phyloP scores from a whole-genome alignment of 768 basidiomycete genomes.

The Russula ochroleuca region DNA sequence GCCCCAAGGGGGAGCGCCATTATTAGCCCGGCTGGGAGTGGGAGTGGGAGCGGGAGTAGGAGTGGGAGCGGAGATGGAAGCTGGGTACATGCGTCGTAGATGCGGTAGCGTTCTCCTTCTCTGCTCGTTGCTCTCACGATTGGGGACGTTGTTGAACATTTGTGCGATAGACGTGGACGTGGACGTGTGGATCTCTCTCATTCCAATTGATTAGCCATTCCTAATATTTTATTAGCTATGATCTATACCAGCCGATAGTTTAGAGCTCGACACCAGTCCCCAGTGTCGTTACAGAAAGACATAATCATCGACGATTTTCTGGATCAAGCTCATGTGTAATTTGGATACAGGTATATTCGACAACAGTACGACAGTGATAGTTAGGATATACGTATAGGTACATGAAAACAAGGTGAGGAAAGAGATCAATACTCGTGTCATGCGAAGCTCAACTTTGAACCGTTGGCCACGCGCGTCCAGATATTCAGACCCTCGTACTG shows the following conservation, averaged over 20 bases:
- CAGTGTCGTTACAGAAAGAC: not conserved
- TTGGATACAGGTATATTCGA: slow-evolving; percentile 19
- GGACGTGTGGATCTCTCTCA: slow-evolving; percentile 1
- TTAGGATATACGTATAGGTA: slow-evolving; percentile 9
- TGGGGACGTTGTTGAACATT: not conserved
- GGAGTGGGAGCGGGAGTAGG: slow-evolving; percentile 35
- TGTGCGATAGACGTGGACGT: not conserved
- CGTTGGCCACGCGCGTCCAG: slow-evolving; percentile 77
- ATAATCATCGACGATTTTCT: not conserved
- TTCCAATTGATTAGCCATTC: not conserved
- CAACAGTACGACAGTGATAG: slow-evolving; percentile 20
- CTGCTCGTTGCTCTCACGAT: not conserved
- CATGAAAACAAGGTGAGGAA: slow-evolving; percentile 4
- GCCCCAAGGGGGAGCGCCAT: not conserved
- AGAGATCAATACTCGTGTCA: slow-evolving; percentile 13
- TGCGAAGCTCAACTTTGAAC: slow-evolving; percentile 69
- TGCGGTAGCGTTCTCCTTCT: slow-evolving; percentile 32
- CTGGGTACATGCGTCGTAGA: slow-evolving; percentile 67
- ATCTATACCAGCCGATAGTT: not conserved
- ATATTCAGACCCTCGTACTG: slow-evolving; percentile 88
- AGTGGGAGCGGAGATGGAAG: slow-evolving; percentile 59
- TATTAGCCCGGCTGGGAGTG: slow-evolving; percentile 23
- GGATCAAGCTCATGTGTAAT: not conserved
- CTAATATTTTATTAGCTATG: slow-evolving; percentile 5
- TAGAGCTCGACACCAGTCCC: not conserved